A percentile compares a stretch with the other conserved stretches of the same genome.
phyloP scores from a whole-genome alignment of 2,329 filamentous ascomycete species.

The Aspergillus sp. region DNA sequence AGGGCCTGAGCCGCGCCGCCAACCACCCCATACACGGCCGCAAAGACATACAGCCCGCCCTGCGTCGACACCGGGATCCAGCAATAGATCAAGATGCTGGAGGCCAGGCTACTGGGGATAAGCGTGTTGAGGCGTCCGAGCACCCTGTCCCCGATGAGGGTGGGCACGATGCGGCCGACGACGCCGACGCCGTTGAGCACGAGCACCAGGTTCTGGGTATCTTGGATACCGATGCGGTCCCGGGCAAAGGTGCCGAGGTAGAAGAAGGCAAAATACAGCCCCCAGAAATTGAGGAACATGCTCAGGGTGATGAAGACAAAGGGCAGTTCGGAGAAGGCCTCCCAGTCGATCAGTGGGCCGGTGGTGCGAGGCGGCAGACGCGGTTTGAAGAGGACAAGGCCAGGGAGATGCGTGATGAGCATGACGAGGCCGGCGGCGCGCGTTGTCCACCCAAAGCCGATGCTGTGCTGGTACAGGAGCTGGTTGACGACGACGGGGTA shows the following conservation, averaged over 20 bases:
- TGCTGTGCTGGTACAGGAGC: constrained; percentile 31
- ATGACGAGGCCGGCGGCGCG: constrained; percentile 47
- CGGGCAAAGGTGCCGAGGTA: constrained; percentile 54
- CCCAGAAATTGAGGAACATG: constrained; percentile 48
- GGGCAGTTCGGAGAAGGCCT: constrained; percentile 55
- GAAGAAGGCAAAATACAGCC: constrained; percentile 59
- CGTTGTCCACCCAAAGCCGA: constrained; percentile 48
- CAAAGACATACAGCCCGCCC: constrained; percentile 42
- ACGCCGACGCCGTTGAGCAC: constrained; percentile 58
- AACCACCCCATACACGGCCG: constrained; percentile 40
- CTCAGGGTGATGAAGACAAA: constrained; percentile 51
- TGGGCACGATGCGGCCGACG: constrained; percentile 52
- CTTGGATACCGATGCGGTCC: constrained; percentile 43
- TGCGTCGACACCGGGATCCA: constrained; percentile 53
- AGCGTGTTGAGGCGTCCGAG: constrained; percentile 57
- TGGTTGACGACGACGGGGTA: constrained; percentile 45
- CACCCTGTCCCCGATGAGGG: constrained; percentile 52
- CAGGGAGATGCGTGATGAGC: constrained; percentile 44
- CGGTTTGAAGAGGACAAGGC: neutral
- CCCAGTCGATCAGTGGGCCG: constrained; percentile 55
- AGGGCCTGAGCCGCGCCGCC: constrained; percentile 12
- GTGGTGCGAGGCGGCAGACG: constrained; percentile 33
- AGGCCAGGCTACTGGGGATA: constrained; percentile 48
- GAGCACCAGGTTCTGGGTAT: constrained; percentile 55
- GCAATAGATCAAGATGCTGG: constrained; percentile 51